Conservation (phyloP, 2,329 filamentous ascomycete species). For the Nothopassalora personata region DNA sequence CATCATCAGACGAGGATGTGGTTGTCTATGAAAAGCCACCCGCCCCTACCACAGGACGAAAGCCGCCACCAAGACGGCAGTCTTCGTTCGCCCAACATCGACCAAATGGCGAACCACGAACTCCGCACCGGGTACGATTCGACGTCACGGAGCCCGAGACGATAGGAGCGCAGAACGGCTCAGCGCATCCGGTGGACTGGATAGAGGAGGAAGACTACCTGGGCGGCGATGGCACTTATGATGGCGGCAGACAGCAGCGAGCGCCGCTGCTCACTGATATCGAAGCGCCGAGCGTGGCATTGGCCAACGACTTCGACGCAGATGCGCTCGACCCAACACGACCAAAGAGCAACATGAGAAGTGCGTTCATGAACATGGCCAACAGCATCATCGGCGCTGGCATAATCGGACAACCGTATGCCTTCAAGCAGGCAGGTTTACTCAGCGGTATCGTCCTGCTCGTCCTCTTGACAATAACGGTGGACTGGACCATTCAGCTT, state of each 20-base stretch:
- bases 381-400: constrained; percentile 88
- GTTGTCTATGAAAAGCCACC: constrained; percentile 18
- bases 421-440: constrained; percentile 87
- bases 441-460: constrained; percentile 73
- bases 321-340: constrained; percentile 58
- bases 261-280: constrained; percentile 74
- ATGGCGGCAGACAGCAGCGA: constrained; percentile 43
- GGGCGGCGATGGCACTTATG: constrained; percentile 35
- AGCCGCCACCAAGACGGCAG: constrained; percentile 25
- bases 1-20: constrained; percentile 23
- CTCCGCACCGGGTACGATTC: constrained; percentile 70
- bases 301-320: constrained; percentile 56
- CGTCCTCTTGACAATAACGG: constrained; percentile 69
- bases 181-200: constrained; percentile 32
- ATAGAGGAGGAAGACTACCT: constrained; percentile 60
- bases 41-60: constrained; percentile 5
- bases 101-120: constrained; percentile 53
- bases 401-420: constrained; percentile 81
- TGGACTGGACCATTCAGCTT: constrained; percentile 96
- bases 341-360: constrained; percentile 77
- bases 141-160: constrained; percentile 43
- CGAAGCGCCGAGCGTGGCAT: constrained; percentile 71
- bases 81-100: constrained; percentile 45
- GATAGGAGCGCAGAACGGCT: constrained; percentile 23
- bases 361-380: constrained; percentile 99